phyloP scores from a whole-genome alignment of 139 green algal genomes.

The Coccomyxa sp. region DNA sequence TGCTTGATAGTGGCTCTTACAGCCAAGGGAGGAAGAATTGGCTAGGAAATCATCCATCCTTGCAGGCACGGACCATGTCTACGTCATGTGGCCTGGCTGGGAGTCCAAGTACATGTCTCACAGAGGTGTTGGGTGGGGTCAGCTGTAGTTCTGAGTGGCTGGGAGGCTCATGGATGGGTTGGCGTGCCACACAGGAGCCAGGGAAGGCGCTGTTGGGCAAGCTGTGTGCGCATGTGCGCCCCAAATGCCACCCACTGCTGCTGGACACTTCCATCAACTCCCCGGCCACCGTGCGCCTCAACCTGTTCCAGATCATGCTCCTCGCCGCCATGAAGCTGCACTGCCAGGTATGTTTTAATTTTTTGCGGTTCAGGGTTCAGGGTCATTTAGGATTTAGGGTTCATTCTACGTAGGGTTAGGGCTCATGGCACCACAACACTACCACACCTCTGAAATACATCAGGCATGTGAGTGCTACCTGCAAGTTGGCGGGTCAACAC shows the following conservation, averaged over 20 bases:
- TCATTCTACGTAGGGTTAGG: not conserved
- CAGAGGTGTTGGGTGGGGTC: too few relatives aligned
- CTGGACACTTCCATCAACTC: conserved; percentile 81
- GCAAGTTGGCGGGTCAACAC: not conserved
- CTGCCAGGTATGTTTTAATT: conserved; percentile 43
- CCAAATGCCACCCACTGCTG: conserved; percentile 82
- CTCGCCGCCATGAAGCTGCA: conserved; percentile 80
- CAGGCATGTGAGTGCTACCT: not conserved
- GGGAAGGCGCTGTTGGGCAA: conserved; percentile 40
- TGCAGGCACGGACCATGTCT: too few relatives aligned
- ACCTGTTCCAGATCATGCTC: conserved; percentile 82
- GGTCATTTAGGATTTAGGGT: not conserved
- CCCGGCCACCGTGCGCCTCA: conserved; percentile 61
- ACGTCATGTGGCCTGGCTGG: too few relatives aligned
- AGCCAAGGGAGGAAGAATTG: too few relatives aligned
- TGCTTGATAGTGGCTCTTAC: too few relatives aligned
- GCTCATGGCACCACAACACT: not conserved
- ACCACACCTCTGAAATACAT: not conserved
- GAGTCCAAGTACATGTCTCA: too few relatives aligned
- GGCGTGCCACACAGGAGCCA: not conserved
- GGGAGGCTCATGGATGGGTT: not conserved
- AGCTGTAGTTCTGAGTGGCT: too few relatives aligned
- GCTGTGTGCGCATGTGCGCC: conserved; percentile 76
- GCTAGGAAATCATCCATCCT: too few relatives aligned
- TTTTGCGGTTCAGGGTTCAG: not conserved